These are phyloP conservation scores for Pseudocercospora ulei DNA, from an alignment of 2,329 filamentous ascomycete species.

Conservation along the genomic window DNA sequence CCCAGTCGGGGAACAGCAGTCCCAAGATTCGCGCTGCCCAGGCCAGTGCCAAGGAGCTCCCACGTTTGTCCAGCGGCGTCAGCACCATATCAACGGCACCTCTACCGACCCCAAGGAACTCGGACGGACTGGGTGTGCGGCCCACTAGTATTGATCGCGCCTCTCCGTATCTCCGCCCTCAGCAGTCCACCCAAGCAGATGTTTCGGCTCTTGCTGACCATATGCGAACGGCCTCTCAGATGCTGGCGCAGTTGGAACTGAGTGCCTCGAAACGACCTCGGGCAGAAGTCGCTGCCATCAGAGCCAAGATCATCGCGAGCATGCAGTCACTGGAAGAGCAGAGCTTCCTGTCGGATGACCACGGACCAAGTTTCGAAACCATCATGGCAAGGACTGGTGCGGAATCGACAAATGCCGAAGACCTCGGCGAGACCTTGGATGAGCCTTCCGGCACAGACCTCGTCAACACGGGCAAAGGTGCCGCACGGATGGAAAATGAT, in stretches of 20 bases:
- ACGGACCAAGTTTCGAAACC: slow-evolving; percentile 65
- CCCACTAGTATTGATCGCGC: slow-evolving; percentile 59
- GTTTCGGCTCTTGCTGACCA: slow-evolving; percentile 75
- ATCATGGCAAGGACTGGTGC: slow-evolving; percentile 66
- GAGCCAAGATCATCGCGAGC: slow-evolving; percentile 77
- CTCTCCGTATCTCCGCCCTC: slow-evolving; percentile 46
- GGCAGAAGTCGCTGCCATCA: slow-evolving; percentile 71
- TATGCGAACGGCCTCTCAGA: slow-evolving; percentile 78
- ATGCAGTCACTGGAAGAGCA: slow-evolving; percentile 84
- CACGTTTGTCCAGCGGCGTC: slow-evolving; percentile 53
- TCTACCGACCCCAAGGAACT: slow-evolving; percentile 57
- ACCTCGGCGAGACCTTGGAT: slow-evolving; percentile 37
- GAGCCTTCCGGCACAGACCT: slow-evolving; percentile 37
- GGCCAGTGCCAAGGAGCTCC: slow-evolving; percentile 32
- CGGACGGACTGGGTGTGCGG: slow-evolving; percentile 51
- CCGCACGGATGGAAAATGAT: slow-evolving; percentile 80
- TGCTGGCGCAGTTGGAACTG: slow-evolving; percentile 72
- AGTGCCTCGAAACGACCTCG: slow-evolving; percentile 71
- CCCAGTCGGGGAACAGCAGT: slow-evolving; percentile 34
- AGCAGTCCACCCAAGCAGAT: slow-evolving; percentile 60
- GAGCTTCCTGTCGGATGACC: slow-evolving; percentile 67
- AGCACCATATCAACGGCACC: slow-evolving; percentile 53
- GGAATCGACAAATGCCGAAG: slow-evolving; percentile 43
- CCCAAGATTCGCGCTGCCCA: slow-evolving; percentile 17
- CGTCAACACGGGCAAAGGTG: slow-evolving; percentile 58